These are phyloP conservation scores for Mucor piriformis DNA, from an alignment of 371 early-diverging fungal genomes.

Conservation along the genomic window DNA sequence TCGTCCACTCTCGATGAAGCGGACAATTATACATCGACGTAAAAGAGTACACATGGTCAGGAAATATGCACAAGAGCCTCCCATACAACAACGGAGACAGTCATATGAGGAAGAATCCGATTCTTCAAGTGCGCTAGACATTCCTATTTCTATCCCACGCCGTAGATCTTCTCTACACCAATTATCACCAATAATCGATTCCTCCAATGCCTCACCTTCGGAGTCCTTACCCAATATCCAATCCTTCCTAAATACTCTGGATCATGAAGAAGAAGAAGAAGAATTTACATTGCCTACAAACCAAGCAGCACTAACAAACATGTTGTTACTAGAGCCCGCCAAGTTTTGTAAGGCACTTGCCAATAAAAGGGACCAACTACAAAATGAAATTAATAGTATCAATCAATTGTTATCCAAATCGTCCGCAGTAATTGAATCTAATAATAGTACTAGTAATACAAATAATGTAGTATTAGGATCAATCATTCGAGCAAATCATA, in stretches of 20 bases:
- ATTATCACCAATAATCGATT: conserved; percentile 6
- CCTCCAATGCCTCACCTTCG: not conserved
- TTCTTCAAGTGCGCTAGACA: not conserved
- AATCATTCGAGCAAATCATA: too few species aligned
- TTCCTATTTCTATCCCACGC: not conserved
- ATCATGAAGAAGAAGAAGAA: not conserved
- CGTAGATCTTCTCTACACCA: conserved; percentile 8
- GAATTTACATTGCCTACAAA: not conserved
- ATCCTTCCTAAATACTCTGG: conserved; percentile 10
- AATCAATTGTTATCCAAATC: conserved; percentile 22
- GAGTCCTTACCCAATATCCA: conserved; percentile 22
- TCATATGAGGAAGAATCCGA: not conserved
- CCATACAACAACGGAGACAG: not conserved
- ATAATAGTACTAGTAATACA: not conserved
- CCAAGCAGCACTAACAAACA: conserved; percentile 14
- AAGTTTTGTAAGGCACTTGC: conserved; percentile 16
- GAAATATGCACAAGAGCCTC: not conserved
- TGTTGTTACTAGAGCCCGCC: conserved; percentile 20
- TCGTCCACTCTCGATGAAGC: conserved; percentile 47
- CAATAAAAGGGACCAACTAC: conserved; percentile 18
- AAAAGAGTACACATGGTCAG: conserved; percentile 26
- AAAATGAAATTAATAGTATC: conserved; percentile 24
- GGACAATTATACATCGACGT: conserved; percentile 48
- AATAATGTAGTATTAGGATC: not conserved
- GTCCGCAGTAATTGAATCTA: not conserved